Evolutionary conservation across 257 asterid species (phyloP), one percentile per base, ranked within the genome.

Genomic region (Solanum lycopersicoides): DNA sequence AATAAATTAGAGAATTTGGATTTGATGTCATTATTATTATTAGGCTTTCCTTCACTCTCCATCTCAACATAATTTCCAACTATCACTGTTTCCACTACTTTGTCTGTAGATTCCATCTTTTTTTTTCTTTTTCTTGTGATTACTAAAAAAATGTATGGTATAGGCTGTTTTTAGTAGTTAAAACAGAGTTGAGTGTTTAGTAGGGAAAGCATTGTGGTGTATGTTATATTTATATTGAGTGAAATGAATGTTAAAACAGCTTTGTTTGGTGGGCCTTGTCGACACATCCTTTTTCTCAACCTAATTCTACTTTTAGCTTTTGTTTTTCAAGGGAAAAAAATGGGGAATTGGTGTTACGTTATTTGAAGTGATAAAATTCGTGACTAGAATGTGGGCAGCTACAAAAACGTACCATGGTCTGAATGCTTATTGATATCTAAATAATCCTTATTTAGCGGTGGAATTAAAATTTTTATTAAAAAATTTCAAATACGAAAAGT

Each of bases 51-150:
- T 86, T 93, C 97, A 0, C 88, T 86, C 85, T 94, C 98, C 98
- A 95, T 95, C 74, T 94, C 97, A 2, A 94, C 98, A 18, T 94
- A 95, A 41, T 91, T 95, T 25, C 98, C 98, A 0, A 83, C 97
- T 13, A 94, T 93, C 13, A 90, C 92, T 5, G 92, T 93, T 91
- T 95, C 98, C 88, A 88, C 95, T 83, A 69, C 95, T 87, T 95
- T 95, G 88, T 95, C 98, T 2, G 97, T 89, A n/a, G 89, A 86
- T 44, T 88, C 95, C 96, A 91, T 93, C 68, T 37, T 37, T 1
- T 53, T 53, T 12, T 13, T 60, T 3, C n/a, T 6, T 69, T 16
- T 4, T 25, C 63, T 53, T 18, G 20, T 50, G 59, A n/a, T 53
- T 3, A 18, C n/a, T 53, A 18, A 53, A 53, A 53, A 50, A 15